These are phyloP conservation scores for Umbelopsis sp. DNA, from an alignment of 192 early-diverging fungal species.

Conservation along the genomic window DNA sequence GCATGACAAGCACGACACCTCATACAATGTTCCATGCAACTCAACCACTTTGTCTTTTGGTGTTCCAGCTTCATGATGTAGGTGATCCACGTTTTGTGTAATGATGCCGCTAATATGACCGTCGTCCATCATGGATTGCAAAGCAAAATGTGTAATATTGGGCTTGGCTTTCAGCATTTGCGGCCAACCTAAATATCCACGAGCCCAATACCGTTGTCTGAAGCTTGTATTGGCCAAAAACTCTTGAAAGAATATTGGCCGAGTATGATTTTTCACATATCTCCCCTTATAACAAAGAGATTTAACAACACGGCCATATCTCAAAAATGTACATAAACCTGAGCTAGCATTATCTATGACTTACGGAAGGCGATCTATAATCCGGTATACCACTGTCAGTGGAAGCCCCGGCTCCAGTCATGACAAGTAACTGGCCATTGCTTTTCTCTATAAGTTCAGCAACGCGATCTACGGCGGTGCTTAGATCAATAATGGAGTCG, in stretches of 20 bases:
- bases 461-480: conserved; percentile 32
- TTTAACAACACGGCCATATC: background rate
- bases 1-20: conserved; percentile 78
- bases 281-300: conserved; percentile 47
- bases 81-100: conserved; percentile 92
- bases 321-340: background rate
- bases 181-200: conserved; percentile 83
- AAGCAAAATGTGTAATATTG: conserved; percentile 71
- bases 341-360: conserved; percentile 9
- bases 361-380: conserved; percentile 75
- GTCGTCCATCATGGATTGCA: conserved; percentile 53
- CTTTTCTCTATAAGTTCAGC: conserved; percentile 40
- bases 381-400: conserved; percentile 80
- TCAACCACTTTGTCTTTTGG: conserved; percentile 63
- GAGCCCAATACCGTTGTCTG: conserved; percentile 90
- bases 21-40: conserved; percentile 80
- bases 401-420: conserved; percentile 64
- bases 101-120: conserved; percentile 63
- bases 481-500: conserved; percentile 27
- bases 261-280: conserved; percentile 74
- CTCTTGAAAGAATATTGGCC: conserved; percentile 84
- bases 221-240: conserved; percentile 59
- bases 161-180: conserved; percentile 68
- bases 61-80: conserved; percentile 68
- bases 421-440: conserved; percentile 39